Base-by-base conservation (phyloP, 1,139 yeast genomes). In the Kodamaea sp. region DNA sequence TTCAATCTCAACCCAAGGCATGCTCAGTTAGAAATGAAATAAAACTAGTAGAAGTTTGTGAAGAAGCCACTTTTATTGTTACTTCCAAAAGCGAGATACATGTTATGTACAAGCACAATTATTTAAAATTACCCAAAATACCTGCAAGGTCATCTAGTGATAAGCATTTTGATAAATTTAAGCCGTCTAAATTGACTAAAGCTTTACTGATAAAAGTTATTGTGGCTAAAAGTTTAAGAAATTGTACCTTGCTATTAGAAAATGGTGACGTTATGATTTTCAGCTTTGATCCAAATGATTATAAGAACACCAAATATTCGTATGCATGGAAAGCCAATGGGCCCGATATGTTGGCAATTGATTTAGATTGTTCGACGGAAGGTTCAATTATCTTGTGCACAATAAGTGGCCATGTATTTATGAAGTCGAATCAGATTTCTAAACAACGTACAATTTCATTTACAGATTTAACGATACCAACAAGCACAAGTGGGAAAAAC, bases 341-440 rank as follows among this genome's bases (percentile, higher is more conserved):
- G 38, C 58, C 59, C 10, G 79, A 75, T 42, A 62, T 78, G 67
- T 61, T 67, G 44, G 69, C 66, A 1, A 60, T 70, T 2, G 95
- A 86, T 59, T 74, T 84, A 30, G 92, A 81, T 54, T 72, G 83
- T 32, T 76, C 85, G 1, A 67, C 63, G 24, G 87, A 83, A 52
- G 95, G 95, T 0, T 78, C 87, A 0, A 59, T 86, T 1, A 65
- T 87, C 1, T 57, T 88, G 1, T 77, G 86, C 46, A 84, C 94
- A 0, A 60, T 70, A 28, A 78, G 79, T 40, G 96, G 96, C 0
- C 71, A 81, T 8, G 85, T 78, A 0, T 86, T 70, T 45, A 43
- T 63, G 23, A 65, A 62, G 35, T 49, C 62, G 1, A 49, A 41
- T 22, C 55, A 53, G 23, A 26, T 10, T 9, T 42, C 55, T 6